Conservation (phyloP, 1,284 basidiomycete species). For the Bjerkandera adusta region DNA sequence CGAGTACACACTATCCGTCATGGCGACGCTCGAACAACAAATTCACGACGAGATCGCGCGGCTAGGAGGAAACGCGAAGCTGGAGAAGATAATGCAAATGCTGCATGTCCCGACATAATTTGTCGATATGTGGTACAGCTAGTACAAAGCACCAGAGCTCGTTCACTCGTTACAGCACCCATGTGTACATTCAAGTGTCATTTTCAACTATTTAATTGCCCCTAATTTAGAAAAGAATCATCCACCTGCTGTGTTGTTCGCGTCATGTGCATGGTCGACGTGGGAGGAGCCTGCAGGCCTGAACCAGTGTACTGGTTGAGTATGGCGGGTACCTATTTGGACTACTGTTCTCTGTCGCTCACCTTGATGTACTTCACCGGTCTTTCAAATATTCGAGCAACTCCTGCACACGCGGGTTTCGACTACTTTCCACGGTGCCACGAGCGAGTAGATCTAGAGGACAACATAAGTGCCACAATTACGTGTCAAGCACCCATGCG, state of each 20-base stretch:
- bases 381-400: constrained; percentile 19
- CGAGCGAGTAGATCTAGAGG: constrained; percentile 15
- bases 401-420: constrained; percentile 10
- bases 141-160: neutral
- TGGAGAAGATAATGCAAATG: constrained; percentile 45
- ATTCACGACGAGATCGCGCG: constrained; percentile 52
- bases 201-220: too few relatives aligned
- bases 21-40: constrained; percentile 54
- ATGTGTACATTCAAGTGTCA: too few relatives aligned
- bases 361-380: constrained; percentile 11
- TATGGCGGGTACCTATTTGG: too few relatives aligned
- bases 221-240: too few relatives aligned
- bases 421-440: constrained; percentile 16
- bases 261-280: too few relatives aligned
- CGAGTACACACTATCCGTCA: constrained; percentile 67
- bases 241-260: too few relatives aligned
- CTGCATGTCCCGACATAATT: constrained; percentile 31
- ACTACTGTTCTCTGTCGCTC: too few relatives aligned
- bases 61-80: constrained; percentile 55
- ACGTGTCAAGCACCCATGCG: neutral
- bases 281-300: too few relatives aligned
- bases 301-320: too few relatives aligned
- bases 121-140: neutral
- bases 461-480: too few relatives aligned
- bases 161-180: too few relatives aligned